Conservation (phyloP, 192 early-diverging fungal species). For the Oehlia diaphana region DNA sequence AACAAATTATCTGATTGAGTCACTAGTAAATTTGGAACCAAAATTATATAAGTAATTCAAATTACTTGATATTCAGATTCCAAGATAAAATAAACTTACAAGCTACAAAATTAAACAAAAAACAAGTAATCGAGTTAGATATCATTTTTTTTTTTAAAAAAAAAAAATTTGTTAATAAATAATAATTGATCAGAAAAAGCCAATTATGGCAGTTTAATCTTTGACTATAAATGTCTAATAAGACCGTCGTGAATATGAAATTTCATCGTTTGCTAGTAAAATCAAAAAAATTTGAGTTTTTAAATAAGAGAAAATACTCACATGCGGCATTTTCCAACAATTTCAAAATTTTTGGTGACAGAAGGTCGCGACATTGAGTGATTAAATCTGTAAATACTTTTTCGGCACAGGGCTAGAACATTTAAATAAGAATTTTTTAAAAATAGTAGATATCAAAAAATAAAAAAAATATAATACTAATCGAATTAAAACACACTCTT, state of each 20-base stretch:
- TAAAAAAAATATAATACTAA: constrained; percentile 8
- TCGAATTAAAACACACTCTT: constrained; percentile 45
- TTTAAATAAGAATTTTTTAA: neutral
- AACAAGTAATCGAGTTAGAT: too few relatives aligned
- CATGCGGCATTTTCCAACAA: constrained; percentile 59
- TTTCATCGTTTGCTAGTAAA: neutral
- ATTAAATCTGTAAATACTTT: constrained; percentile 80
- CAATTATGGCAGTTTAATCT: neutral
- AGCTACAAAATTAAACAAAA: too few relatives aligned
- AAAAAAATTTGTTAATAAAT: neutral
- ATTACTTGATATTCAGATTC: too few relatives aligned
- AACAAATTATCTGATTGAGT: constrained; percentile 51
- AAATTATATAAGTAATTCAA: neutral
- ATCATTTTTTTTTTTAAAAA: too few relatives aligned
- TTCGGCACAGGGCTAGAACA: constrained; percentile 74
- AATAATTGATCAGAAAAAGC: neutral
- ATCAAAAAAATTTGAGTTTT: neutral
- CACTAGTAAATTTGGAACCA: constrained; percentile 33
- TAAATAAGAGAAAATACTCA: constrained; percentile 30
- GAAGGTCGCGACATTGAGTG: constrained; percentile 56
- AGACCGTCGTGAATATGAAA: constrained; percentile 24
- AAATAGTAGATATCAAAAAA: neutral
- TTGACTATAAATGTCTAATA: constrained; percentile 28
- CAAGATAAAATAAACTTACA: too few relatives aligned
- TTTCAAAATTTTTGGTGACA: constrained; percentile 64